A percentile compares a stretch with the other conserved stretches of the same genome.
phyloP scores from a whole-genome alignment of 1,284 basidiomycete genomes.

The Ceratobasidium sp. region DNA sequence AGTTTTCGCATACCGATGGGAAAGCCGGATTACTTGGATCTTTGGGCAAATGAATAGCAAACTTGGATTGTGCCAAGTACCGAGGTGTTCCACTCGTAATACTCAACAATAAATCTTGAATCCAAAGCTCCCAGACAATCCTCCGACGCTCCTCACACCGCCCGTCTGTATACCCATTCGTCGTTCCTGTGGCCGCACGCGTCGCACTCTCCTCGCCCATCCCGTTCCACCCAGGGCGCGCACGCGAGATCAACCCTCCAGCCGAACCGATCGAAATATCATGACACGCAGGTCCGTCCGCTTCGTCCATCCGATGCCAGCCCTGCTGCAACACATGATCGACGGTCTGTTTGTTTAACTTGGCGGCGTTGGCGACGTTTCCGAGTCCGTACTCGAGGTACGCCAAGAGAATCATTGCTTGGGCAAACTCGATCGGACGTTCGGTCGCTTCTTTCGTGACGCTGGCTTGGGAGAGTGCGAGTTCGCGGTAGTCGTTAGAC shows the following conservation, averaged over 20 bases:
- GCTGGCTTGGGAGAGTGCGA: conserved; percentile 35
- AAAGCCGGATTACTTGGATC: conserved; percentile 26
- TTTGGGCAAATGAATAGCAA: conserved; percentile 26
- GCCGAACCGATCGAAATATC: conserved; percentile 23
- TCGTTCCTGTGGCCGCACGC: not conserved
- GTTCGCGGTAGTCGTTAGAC: conserved; percentile 37
- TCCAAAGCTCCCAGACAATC: conserved; percentile 42
- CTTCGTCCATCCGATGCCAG: conserved; percentile 39
- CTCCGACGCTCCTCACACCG: conserved; percentile 34
- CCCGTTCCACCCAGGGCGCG: conserved; percentile 12
- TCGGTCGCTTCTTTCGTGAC: conserved; percentile 18
- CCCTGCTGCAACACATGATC: conserved; percentile 19
- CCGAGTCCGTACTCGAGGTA: conserved; percentile 42
- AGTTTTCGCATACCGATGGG: conserved; percentile 15
- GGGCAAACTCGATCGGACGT: conserved; percentile 36
- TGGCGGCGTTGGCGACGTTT: conserved; percentile 31
- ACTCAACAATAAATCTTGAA: conserved; percentile 37
- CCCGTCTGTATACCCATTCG: not conserved
- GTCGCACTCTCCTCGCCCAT: not conserved
- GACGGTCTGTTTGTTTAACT: conserved; percentile 29
- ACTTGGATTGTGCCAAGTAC: conserved; percentile 11
- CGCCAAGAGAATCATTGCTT: conserved; percentile 38
- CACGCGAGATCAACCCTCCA: conserved; percentile 12
- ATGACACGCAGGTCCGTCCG: conserved; percentile 14
- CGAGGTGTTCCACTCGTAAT: conserved; percentile 35